Evolutionary conservation across 1,139 yeast genomes (phyloP).

Genomic region (Pichia sp.): DNA sequence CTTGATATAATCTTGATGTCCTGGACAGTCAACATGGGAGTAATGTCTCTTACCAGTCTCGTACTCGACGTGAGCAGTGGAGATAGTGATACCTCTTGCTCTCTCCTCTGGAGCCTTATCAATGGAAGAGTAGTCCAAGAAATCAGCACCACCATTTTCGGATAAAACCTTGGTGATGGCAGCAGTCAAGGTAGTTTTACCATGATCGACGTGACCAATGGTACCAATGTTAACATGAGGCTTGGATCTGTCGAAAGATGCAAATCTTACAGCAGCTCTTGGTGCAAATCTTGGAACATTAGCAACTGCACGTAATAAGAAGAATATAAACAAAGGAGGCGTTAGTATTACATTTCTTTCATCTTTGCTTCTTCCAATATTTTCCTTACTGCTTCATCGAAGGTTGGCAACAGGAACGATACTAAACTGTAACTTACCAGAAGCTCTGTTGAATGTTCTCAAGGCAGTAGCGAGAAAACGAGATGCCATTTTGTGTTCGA

Average conservation of each 20-base stretch:
- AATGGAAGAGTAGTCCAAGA: conserved; percentile 88
- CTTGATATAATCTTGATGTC: conserved; percentile 98
- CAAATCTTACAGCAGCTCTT: conserved; percentile 40
- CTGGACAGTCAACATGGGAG: conserved; percentile 98
- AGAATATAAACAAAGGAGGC: not conserved
- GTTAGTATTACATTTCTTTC: conserved; percentile 4
- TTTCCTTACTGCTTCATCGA: not conserved
- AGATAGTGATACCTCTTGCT: conserved; percentile 98
- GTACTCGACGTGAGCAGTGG: conserved; percentile 96
- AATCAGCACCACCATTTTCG: conserved; percentile 83
- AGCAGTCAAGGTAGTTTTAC: conserved; percentile 96
- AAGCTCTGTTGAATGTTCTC: conserved; percentile 28
- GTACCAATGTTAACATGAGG: conserved; percentile 97
- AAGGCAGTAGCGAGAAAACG: conserved; percentile 30
- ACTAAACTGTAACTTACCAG: conserved; percentile 20
- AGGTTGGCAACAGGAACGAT: not conserved
- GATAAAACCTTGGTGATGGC: conserved; percentile 96
- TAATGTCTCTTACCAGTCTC: conserved; percentile 90
- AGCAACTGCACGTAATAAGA: conserved; percentile 12
- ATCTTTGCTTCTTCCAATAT: no score
- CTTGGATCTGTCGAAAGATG: conserved; percentile 83
- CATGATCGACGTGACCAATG: conserved; percentile 96
- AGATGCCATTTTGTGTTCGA: conserved; percentile 26
- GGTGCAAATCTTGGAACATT: conserved; percentile 22
- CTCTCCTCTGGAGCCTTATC: conserved; percentile 99